Evolutionary conservation across 2,329 filamentous ascomycete species (phyloP).

Genomic region (Aspergillus sp.): DNA sequence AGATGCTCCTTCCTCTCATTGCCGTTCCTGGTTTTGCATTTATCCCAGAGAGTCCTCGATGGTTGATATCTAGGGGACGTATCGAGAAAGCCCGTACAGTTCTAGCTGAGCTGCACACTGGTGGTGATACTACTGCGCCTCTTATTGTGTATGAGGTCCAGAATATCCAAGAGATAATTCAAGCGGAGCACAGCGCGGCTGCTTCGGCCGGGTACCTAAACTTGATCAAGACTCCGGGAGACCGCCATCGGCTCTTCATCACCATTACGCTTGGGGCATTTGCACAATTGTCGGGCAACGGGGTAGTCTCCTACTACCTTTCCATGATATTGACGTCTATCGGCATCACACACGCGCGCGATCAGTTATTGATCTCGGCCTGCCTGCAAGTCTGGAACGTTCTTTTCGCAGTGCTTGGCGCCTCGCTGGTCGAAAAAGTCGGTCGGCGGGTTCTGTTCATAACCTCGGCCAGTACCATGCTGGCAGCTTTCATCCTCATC

Average conservation of each 20-base stretch:
- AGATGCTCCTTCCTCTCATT: too few relatives aligned
- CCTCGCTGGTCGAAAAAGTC: neutral
- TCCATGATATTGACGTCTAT: neutral
- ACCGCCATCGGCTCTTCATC: neutral
- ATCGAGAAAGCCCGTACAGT: neutral
- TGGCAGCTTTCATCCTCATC: neutral
- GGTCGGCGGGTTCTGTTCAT: neutral
- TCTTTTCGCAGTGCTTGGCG: neutral
- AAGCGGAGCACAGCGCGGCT: neutral
- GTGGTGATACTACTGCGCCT: neutral
- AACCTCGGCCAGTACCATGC: neutral
- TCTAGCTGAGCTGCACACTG: neutral
- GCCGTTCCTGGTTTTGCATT: too few relatives aligned
- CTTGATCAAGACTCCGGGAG: neutral
- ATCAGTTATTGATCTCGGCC: neutral
- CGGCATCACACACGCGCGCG: neutral
- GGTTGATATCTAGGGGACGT: neutral
- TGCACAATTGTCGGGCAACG: neutral
- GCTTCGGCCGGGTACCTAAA: neutral
- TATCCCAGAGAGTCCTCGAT: neutral
- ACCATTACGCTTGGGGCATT: neutral
- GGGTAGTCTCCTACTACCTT: neutral
- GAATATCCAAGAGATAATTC: neutral
- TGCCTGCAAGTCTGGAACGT: neutral
- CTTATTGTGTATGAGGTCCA: neutral